Percentiles rank a stretch among this genome's conserved stretches.
Evolutionary conservation across 768 basidiomycete species (phyloP).

Genomic region (Crassisporium funariophilum): DNA sequence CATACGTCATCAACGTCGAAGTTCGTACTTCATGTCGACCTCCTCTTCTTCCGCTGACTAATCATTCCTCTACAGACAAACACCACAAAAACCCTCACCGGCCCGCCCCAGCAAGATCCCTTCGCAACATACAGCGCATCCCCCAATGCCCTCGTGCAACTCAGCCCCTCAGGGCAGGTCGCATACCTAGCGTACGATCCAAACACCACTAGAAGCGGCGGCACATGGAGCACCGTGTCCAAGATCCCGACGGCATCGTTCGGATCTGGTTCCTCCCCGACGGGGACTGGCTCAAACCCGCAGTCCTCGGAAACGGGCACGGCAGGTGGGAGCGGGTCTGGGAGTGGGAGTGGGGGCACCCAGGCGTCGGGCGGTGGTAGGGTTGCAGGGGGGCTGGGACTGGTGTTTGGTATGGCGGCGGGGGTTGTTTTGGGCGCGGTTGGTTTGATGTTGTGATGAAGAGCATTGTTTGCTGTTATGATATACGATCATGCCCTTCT

Average conservation of each 20-base stretch:
- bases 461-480: too few species aligned
- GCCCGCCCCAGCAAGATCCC: constrained; percentile 24
- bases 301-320: neutral
- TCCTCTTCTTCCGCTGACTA: neutral
- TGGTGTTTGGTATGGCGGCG: neutral
- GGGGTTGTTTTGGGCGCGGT: neutral
- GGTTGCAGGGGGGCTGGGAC: neutral
- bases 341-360: too few species aligned
- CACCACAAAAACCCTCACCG: constrained; percentile 28
- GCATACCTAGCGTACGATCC: constrained; percentile 25
- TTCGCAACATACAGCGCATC: constrained; percentile 25
- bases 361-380: neutral
- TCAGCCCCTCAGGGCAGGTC: constrained; percentile 22
- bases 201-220: constrained; percentile 22
- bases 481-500: too few species aligned
- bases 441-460: neutral
- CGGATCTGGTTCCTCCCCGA: neutral
- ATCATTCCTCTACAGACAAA: constrained; percentile 17
- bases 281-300: neutral
- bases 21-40: constrained; percentile 29
- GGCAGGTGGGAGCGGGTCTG: too few species aligned
- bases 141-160: constrained; percentile 27
- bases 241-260: neutral
- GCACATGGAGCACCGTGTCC: constrained; percentile 9
- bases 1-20: constrained; percentile 63